Evolutionary conservation across 2,329 filamentous ascomycete genomes (phyloP).

Genomic region (Fusarium subtropicale): DNA sequence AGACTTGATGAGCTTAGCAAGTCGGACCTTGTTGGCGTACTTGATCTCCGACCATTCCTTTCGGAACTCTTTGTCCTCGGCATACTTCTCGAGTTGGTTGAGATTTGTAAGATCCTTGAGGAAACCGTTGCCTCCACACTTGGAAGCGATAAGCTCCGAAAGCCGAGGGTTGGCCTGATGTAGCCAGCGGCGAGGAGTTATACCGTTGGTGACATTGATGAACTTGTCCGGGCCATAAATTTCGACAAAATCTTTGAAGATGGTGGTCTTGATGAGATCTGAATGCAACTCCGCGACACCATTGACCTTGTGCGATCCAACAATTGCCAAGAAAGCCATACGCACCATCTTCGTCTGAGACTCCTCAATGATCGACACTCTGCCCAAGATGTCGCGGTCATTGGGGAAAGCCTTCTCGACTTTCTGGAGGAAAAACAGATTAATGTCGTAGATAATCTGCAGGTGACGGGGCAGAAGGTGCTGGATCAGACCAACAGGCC

Average conservation of each 20-base stretch:
- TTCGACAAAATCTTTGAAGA: conserved; percentile 98
- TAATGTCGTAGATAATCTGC: conserved; percentile 98
- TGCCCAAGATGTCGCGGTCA: conserved; percentile 83
- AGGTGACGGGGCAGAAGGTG: conserved; percentile 93
- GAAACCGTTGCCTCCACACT: conserved; percentile 84
- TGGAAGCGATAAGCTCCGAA: conserved; percentile 91
- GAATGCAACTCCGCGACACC: conserved; percentile 98
- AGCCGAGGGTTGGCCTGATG: conserved; percentile 96
- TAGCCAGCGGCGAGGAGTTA: conserved; percentile 94
- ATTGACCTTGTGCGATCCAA: conserved; percentile 99
- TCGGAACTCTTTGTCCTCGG: conserved; percentile 89
- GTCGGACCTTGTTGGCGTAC: conserved; percentile 90
- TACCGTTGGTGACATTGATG: conserved; percentile 98
- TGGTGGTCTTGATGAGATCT: conserved; percentile 97
- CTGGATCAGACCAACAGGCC: conserved; percentile 93
- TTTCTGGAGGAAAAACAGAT: conserved; percentile 88
- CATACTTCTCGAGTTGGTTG: conserved; percentile 84
- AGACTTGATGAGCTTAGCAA: conserved; percentile 91
- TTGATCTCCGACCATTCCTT: conserved; percentile 98
- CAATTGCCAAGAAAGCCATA: conserved; percentile 95
- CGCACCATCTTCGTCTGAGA: conserved; percentile 97
- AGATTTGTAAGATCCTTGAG: conserved; percentile 90
- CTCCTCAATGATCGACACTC: conserved; percentile 98
- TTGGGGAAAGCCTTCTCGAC: conserved; percentile 93
- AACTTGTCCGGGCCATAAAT: conserved; percentile 98